A percentile compares a stretch with the other conserved stretches of the same genome.
Evolutionary conservation across 306 rosid species (phyloP).

Genomic region (Lotus japonicus): DNA sequence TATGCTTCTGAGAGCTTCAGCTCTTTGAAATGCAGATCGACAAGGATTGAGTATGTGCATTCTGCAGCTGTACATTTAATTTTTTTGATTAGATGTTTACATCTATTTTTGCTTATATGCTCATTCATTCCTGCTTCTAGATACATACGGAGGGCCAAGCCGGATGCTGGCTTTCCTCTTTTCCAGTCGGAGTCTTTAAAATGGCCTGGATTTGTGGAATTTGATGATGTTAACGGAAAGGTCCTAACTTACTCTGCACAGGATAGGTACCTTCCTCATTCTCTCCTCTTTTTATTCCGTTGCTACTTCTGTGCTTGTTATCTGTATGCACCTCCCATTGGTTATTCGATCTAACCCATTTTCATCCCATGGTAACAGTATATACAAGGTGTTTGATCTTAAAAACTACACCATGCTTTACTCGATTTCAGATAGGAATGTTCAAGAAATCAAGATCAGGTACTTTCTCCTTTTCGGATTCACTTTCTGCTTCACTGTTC

Average conservation of each 20-base stretch:
- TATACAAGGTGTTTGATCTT: conserved; percentile 92
- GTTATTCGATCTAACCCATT: conserved; percentile 17
- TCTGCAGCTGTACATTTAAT: conserved; percentile 14
- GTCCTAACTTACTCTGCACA: conserved; percentile 90
- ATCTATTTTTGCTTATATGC: not conserved
- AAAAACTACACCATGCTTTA: conserved; percentile 86
- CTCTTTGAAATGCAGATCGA: conserved; percentile 87
- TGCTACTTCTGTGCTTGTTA: not conserved
- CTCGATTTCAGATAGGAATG: conserved; percentile 78
- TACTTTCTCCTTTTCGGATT: conserved; percentile 12
- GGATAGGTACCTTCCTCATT: conserved; percentile 42
- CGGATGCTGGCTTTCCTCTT: conserved; percentile 89
- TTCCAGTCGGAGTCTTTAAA: conserved; percentile 84
- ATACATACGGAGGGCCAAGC: conserved; percentile 77
- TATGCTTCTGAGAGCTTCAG: conserved; percentile 94
- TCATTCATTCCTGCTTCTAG: conserved; percentile 31
- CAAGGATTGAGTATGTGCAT: conserved; percentile 73
- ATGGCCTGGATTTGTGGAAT: conserved; percentile 98
- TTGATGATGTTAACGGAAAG: conserved; percentile 94
- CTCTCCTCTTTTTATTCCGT: not conserved
- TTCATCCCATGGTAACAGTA: conserved; percentile 37
- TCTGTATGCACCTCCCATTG: not conserved
- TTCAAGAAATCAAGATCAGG: conserved; percentile 94
- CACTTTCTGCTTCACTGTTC: not conserved
- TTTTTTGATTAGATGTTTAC: not conserved